Base-by-base conservation (phyloP, 106 monocot species). In the Dioscorea alata region DNA sequence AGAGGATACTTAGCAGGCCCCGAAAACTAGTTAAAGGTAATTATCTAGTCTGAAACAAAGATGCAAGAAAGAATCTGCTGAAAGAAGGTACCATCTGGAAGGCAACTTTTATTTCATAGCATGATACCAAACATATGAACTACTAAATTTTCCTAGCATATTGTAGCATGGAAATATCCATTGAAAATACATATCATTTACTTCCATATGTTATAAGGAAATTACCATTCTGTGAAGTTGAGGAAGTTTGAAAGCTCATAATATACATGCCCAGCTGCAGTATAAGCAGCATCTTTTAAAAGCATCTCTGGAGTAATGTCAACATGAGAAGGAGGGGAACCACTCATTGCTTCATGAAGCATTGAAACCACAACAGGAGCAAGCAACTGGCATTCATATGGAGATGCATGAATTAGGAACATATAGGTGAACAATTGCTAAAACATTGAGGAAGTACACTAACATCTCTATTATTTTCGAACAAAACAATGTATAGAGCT, bases 251-350 rank as follows among this genome's bases (percentile, higher is more conserved):
- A 92, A 61, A 97, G 97, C 80, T 92, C 97, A 85, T 97, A 92
- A 77, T 97, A 97, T 13, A 92, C 97, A 81, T 97, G 97, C 24
- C 89, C 97, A 77, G 84, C 84, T 21, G 92, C 97, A 85, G 82
- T 87, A 71, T 92, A 97, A 70, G 89, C 89, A 71, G 97, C 97
- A 83, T 97, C 97, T 78, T 97, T 92, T 24, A 97, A 74, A 72
- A 97, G 92, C 92, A 97, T 97, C 76, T 83, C 75, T 64, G 86
- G 74, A 58, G 81, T 87, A 48, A 97, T 74, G 68, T 97, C 92
- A 57, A 57, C 79, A 70, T 92, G 89, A 42, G 54, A 59, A 73
- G 89, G 80, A 57, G 92, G 85, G 59, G 82, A 97, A 59, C 68
- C 74, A 75, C 53, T 76, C 84, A 81, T 90, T 31, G 97, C 84